Evolutionary conservation across 2,329 filamentous ascomycete species (phyloP), one percentile per base, ranked within the genome.

Genomic region (Bimuria novae-zelandiae): DNA sequence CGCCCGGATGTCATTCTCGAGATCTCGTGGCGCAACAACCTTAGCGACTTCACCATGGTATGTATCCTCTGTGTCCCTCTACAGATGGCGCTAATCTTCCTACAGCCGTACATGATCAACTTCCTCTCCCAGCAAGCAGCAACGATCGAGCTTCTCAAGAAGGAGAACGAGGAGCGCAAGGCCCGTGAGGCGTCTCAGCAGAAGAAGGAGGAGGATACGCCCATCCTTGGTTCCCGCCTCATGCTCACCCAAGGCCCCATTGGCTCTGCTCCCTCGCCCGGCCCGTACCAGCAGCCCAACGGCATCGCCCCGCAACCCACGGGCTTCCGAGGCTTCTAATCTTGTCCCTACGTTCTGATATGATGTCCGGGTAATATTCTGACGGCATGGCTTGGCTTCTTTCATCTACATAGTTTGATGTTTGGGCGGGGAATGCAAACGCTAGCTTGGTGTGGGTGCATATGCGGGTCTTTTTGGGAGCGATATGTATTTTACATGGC

Each of bases 91-190:
- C 62, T 63, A 52, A 67, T 46, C 21, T 19, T 32, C 30, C 16
- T 27, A 4, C 47, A 76, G 74, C 94, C 94, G 16, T 99, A 96
- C 82, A 95, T 99, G 91, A 97, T 99, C 84, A 99, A 97, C 80
- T 89, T 95, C 80, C 82, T 99, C 59, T 86, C 88, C 64, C 92
- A 96, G 76, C 92, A 97, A 78, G 92, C 90, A 33, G 86, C 89
- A 62, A 88, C 95, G 51, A 88, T 99, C 63, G 85, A 92, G 54
- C 75, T 82, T 54, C 84, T 99, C 56, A 96, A 95, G 82, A 90
- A 90, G 57, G 95, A 99, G 77, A 99, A 97, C 71, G 95, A 99
- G 76, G 90, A 92, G 71, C 89, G 92, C 69, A 97, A 96, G 75
- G 76, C 79, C 16, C 79, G 79, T 57, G 84, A 87, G 77, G 82